Evolutionary conservation across 441 rosid genomes (phyloP).

Genomic region (Populus tomentosa): DNA sequence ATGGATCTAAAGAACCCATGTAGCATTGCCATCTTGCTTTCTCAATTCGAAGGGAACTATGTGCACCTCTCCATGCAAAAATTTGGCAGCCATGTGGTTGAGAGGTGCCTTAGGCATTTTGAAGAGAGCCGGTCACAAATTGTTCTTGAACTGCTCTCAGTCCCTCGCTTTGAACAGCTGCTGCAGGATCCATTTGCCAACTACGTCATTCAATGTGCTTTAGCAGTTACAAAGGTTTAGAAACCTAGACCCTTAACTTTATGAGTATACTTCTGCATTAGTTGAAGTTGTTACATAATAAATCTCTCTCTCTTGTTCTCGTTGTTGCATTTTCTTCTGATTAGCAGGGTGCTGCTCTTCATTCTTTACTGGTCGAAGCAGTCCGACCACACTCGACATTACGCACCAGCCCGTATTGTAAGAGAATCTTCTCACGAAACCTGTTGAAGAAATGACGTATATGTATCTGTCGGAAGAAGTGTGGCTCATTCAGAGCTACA

Average conservation of each 20-base stretch:
- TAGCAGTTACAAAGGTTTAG: conserved; percentile 60
- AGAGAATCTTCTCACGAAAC: conserved; percentile 64
- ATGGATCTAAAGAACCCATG: conserved; percentile 56
- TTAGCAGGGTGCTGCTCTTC: conserved; percentile 51
- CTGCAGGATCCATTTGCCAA: conserved; percentile 85
- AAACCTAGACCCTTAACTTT: not conserved
- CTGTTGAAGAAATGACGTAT: conserved; percentile 48
- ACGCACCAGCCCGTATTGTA: conserved; percentile 65
- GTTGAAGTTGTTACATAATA: not conserved
- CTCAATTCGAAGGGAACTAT: conserved; percentile 65
- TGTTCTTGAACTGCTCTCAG: conserved; percentile 58
- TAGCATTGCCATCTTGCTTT: conserved; percentile 38
- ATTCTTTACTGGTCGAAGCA: conserved; percentile 41
- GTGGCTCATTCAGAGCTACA: conserved; percentile 35
- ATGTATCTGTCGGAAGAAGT: conserved; percentile 13
- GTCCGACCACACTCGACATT: conserved; percentile 38
- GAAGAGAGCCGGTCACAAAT: conserved; percentile 64
- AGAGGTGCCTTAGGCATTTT: conserved; percentile 54
- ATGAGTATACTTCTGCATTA: not conserved
- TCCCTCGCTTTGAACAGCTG: conserved; percentile 63
- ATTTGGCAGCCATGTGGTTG: conserved; percentile 85
- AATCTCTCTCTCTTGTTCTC: not conserved
- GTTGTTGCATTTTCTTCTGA: not conserved
- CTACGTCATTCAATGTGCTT: conserved; percentile 78
- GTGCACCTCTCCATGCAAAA: conserved; percentile 68